A percentile compares a stretch with the other conserved stretches of the same genome.
Evolutionary conservation across 2,329 filamentous ascomycete species (phyloP).

Genomic region (Microcera coccophila): DNA sequence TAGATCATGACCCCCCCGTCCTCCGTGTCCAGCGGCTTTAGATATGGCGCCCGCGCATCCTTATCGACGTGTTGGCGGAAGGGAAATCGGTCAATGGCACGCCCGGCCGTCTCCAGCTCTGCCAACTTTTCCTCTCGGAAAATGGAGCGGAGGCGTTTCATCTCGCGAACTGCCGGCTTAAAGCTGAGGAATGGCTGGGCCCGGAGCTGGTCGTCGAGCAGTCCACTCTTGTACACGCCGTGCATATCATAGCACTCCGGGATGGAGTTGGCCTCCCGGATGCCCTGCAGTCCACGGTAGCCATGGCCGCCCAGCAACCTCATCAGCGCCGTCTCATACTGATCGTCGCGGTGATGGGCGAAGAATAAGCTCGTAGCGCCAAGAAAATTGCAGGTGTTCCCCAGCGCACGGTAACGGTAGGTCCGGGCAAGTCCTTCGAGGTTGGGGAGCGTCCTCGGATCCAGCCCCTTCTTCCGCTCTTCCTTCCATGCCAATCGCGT

Average conservation of each 20-base stretch:
- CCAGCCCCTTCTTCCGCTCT: constrained; percentile 25
- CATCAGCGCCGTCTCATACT: constrained; percentile 85
- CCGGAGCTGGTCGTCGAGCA: constrained; percentile 43
- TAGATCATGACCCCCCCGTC: constrained; percentile 63
- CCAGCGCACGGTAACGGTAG: constrained; percentile 69
- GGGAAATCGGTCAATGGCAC: constrained; percentile 27
- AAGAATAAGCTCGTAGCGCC: constrained; percentile 62
- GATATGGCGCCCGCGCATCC: constrained; percentile 27
- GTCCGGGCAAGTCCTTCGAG: constrained; percentile 75
- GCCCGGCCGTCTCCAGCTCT: constrained; percentile 18
- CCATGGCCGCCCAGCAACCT: constrained; percentile 65
- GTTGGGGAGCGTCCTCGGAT: constrained; percentile 47
- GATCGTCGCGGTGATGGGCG: constrained; percentile 86
- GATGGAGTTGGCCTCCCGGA: constrained; percentile 62
- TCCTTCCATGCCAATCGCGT: constrained; percentile 46
- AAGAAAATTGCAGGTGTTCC: constrained; percentile 50
- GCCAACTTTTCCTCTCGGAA: constrained; percentile 28
- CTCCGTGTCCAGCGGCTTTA: constrained; percentile 46
- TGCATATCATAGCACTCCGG: constrained; percentile 78
- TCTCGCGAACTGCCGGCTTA: constrained; percentile 28
- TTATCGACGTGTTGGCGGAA: constrained; percentile 12
- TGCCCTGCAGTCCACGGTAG: constrained; percentile 69
- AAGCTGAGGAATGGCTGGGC: constrained; percentile 38
- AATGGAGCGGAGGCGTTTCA: constrained; percentile 27
- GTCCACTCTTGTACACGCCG: constrained; percentile 65